A percentile compares a stretch with the other conserved stretches of the same genome.
phyloP scores from a whole-genome alignment of 2,329 filamentous ascomycete species.

The Fusarium coffeatum region DNA sequence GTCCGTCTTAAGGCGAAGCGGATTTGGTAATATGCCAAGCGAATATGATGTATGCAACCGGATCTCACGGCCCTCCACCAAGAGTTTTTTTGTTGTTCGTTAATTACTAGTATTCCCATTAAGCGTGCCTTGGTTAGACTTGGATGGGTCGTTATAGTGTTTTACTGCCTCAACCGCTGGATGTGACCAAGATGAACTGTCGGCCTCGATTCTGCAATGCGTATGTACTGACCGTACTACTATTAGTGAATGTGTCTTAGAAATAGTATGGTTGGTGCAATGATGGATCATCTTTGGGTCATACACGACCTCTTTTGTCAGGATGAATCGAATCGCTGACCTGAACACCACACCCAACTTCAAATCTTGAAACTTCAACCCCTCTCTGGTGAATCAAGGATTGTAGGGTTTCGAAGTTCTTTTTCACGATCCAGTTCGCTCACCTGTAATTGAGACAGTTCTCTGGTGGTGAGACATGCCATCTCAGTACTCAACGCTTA shows the following conservation, averaged over 20 bases:
- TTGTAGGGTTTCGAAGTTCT: constrained; percentile 4
- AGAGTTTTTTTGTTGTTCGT: constrained; percentile 11
- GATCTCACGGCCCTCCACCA: constrained; percentile 44
- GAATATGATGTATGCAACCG: constrained; percentile 38
- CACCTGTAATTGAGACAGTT: constrained; percentile 17
- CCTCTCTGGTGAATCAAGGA: constrained; percentile 1
- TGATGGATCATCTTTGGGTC: not conserved
- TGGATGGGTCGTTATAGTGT: not conserved
- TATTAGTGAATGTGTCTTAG: constrained; percentile 15
- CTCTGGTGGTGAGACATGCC: constrained; percentile 28
- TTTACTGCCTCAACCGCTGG: constrained; percentile 18
- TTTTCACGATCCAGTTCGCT: not conserved
- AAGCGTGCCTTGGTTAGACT: not conserved
- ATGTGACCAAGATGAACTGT: constrained; percentile 3
- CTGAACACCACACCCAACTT: constrained; percentile 28
- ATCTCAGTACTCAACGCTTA: constrained; percentile 23
- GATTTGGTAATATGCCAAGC: constrained; percentile 37
- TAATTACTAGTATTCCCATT: constrained; percentile 2
- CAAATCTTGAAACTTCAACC: constrained; percentile 30
- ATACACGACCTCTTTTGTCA: constrained; percentile 12
- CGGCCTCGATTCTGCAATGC: not conserved
- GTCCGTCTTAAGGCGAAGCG: constrained; percentile 37
- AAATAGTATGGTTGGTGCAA: constrained; percentile 11
- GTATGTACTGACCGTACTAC: not conserved
- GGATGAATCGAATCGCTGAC: constrained; percentile 15